Evolutionary conservation across 441 rosid species (phyloP), one percentile per base, ranked within the genome.

Genomic region (Populus trichocarpa): DNA sequence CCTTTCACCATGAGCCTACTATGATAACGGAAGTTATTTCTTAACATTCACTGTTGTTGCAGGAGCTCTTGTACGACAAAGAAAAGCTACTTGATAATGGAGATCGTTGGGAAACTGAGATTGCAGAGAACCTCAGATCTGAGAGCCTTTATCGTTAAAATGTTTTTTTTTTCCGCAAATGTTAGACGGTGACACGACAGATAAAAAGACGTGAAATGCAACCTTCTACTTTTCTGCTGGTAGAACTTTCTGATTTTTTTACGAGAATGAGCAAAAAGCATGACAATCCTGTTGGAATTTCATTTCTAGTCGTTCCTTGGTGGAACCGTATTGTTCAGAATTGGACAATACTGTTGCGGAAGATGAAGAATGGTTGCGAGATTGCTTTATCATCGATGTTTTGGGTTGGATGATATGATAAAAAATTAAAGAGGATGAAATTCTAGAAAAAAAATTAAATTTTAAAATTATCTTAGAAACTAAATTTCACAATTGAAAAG

Each of bases 11-110:
- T 67, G 46, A n/a, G 23, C 53, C 50, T 71, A 12, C 64, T 59
- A 42, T 46, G 36, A 30, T 25, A 3, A 63, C 70, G n/a, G 9
- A 18, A 35, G 8, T 61, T 61, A 36, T 3, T 68, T 28, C 75
- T 75, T 64, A 67, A 57, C 13, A 20, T 71, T 74, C 1, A 65
- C 23, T 42, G 6, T 72, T 33, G 22, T 71, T 84, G 78, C 86
- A 94, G 98, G 98, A 97, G 85, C 95, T 97, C 71, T 81, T 97
- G 38, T 97, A 95, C 32, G 98, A 92, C 89, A 95, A 97, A 72
- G 99, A 95, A 87, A 97, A 97, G 89, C 87, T 95, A 76, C 98
- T 95, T 5, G 99, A 97, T 85, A 97, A 97, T 67, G 98, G 99
- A 40, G 99, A 93, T 77, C 89, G 98, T 6, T 97, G 98, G 99